phyloP scores from a whole-genome alignment of 768 basidiomycete genomes.

The Agrocybe pediades region DNA sequence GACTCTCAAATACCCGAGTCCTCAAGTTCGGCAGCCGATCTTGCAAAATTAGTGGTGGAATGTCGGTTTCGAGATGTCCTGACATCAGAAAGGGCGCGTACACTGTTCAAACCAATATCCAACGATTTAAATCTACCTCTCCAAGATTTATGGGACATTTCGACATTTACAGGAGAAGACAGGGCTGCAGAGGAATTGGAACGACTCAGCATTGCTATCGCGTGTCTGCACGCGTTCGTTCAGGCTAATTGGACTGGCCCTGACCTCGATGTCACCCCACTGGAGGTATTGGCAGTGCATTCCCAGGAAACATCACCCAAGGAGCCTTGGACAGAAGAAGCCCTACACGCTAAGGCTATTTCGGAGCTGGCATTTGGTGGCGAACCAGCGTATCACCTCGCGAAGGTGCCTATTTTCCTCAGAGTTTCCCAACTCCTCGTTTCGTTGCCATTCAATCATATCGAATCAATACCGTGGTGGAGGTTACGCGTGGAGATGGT shows the following conservation, averaged over 20 bases:
- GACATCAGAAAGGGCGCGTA: conserved; percentile 43
- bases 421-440: conserved; percentile 76
- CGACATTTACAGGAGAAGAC: conserved; percentile 21
- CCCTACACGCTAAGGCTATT: conserved; percentile 66
- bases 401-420: conserved; percentile 67
- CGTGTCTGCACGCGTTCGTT: conserved; percentile 86
- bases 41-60: conserved; percentile 58
- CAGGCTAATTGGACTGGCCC: conserved; percentile 98
- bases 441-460: conserved; percentile 46
- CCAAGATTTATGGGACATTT: conserved; percentile 37
- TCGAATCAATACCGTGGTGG: conserved; percentile 76
- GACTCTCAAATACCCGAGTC: conserved; percentile 25
- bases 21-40: conserved; percentile 24
- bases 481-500: conserved; percentile 68
- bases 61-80: conserved; percentile 60
- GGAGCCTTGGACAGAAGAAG: conserved; percentile 39
- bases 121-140: conserved; percentile 31
- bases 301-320: conserved; percentile 20
- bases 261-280: conserved; percentile 60
- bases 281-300: conserved; percentile 37
- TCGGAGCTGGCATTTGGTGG: conserved; percentile 81
- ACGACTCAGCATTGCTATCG: conserved; percentile 68
- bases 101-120: conserved; percentile 35
- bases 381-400: conserved; percentile 95
- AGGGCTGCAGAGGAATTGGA: conserved; percentile 51